Evolutionary conservation across 176 grass and related monocot genomes (phyloP), one percentile per base, ranked within the genome.

Genomic region (Musa itinerans): DNA sequence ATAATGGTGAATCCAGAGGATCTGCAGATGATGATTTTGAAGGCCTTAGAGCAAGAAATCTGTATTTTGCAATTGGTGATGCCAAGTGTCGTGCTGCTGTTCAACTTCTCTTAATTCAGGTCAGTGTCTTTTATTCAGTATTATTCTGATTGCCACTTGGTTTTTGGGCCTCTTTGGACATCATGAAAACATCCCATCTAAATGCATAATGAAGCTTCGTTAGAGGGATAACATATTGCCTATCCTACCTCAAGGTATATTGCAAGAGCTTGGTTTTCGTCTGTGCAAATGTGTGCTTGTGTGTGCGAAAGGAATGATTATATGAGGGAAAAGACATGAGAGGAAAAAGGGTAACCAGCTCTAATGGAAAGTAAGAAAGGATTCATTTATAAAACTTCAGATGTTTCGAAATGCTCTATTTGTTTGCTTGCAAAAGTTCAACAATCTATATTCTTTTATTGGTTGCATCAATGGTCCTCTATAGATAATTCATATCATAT

Each of bases 91-190:
- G 91, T 71, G 92, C 96, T 83, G 96, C 91, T 61, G 91, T 99
- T 62, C 96, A 99, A 85, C 96, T 99, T 83, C 83, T 99, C 72
- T 77, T 99, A 72, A 99, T 99, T 91, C 91, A 99, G 96, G 96
- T 99, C 24, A 52, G 68, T 72, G 69, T 17, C 81, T 79, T 71
- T 83, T 54, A 52, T 34, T 70, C 19, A 17, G 21, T 70, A 3
- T 48, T 70, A 20, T 50, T 14, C 16, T 43, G 48, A 69, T 69
- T 48, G 50, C 15, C 17, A n/a, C 22, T 51, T 11, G 7, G 51
- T 19, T 50, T 68, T 68, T 9, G 12, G 12, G 20, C 25, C 20
- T 43, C 16, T 15, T 65, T 26, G 20, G 16, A 64, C 22, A 64
- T 24, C 29, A 24, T n/a, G 63, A 26, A 13, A 65, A 65, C 23